A percentile compares a stretch with the other conserved stretches of the same genome.
phyloP scores from a whole-genome alignment of 306 rosid genomes.

The Trifolium repens region DNA sequence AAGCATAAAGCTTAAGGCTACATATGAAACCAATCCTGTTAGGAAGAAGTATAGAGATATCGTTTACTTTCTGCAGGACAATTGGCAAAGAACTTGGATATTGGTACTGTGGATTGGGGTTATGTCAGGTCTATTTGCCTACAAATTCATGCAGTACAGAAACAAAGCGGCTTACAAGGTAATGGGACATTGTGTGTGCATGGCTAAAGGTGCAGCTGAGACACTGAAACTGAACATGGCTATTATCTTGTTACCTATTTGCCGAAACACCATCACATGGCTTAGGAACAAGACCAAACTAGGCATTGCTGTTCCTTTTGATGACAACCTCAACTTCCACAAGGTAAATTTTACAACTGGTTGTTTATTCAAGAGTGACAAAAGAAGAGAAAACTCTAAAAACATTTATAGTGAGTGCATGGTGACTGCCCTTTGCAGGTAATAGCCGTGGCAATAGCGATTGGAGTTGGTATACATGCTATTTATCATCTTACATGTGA shows the following conservation, averaged over 20 bases:
- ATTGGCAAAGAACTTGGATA: slow-evolving; percentile 70
- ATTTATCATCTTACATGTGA: slow-evolving; percentile 62
- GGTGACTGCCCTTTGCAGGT: slow-evolving; percentile 40
- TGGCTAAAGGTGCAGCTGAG: slow-evolving; percentile 81
- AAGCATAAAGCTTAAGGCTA: slow-evolving; percentile 58
- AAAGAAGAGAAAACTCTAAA: background rate
- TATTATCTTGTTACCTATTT: slow-evolving; percentile 62
- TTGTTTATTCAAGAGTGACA: slow-evolving; percentile 16
- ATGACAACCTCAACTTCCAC: slow-evolving; percentile 67
- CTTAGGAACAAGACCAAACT: slow-evolving; percentile 60
- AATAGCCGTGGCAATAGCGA: slow-evolving; percentile 54
- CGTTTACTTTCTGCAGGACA: slow-evolving; percentile 62
- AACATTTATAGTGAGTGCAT: background rate
- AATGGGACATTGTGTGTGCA: slow-evolving; percentile 70
- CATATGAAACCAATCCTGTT: slow-evolving; percentile 45
- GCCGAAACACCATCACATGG: slow-evolving; percentile 66
- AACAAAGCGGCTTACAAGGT: slow-evolving; percentile 51
- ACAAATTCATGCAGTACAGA: slow-evolving; percentile 54
- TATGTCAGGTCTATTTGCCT: slow-evolving; percentile 56
- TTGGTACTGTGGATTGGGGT: slow-evolving; percentile 56
- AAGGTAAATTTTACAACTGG: slow-evolving; percentile 43
- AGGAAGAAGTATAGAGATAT: slow-evolving; percentile 42
- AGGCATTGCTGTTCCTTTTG: slow-evolving; percentile 59
- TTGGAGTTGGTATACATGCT: slow-evolving; percentile 58
- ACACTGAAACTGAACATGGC: slow-evolving; percentile 72